Evolutionary conservation across 2,329 filamentous ascomycete species (phyloP).

Genomic region (Cyphellophora attinorum): DNA sequence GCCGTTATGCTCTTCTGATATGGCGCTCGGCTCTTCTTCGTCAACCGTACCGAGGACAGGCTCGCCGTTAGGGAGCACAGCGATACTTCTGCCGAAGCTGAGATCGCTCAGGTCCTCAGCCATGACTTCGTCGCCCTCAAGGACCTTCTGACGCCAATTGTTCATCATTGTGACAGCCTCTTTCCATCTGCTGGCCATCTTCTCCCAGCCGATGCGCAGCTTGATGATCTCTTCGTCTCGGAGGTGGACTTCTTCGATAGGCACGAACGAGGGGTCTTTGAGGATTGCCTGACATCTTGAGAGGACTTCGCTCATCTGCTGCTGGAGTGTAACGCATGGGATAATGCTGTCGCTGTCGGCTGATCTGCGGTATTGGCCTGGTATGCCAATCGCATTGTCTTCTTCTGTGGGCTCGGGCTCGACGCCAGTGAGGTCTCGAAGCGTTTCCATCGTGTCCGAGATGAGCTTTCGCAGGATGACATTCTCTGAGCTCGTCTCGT

Average conservation of each 20-base stretch:
- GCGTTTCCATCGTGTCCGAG: constrained; percentile 57
- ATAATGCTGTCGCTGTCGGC: constrained; percentile 32
- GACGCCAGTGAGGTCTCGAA: constrained; percentile 53
- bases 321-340: constrained; percentile 58
- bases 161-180: constrained; percentile 88
- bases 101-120: constrained; percentile 33
- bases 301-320: constrained; percentile 67
- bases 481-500: constrained; percentile 73
- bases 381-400: constrained; percentile 18
- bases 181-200: constrained; percentile 84
- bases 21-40: constrained; percentile 13
- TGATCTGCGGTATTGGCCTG: constrained; percentile 17
- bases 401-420: constrained; percentile 15
- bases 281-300: constrained; percentile 74
- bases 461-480: constrained; percentile 68
- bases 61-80: constrained; percentile 22
- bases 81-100: constrained; percentile 25
- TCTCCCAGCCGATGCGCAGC: constrained; percentile 78
- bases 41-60: constrained; percentile 21
- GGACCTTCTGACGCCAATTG: constrained; percentile 78
- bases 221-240: constrained; percentile 83
- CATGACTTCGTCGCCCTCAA: constrained; percentile 24
- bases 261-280: constrained; percentile 92
- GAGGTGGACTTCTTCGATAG: constrained; percentile 86
- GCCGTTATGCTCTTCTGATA: constrained; percentile 8